phyloP scores from a whole-genome alignment of 345 rosid genomes.

The Sisymbrium altissimum region DNA sequence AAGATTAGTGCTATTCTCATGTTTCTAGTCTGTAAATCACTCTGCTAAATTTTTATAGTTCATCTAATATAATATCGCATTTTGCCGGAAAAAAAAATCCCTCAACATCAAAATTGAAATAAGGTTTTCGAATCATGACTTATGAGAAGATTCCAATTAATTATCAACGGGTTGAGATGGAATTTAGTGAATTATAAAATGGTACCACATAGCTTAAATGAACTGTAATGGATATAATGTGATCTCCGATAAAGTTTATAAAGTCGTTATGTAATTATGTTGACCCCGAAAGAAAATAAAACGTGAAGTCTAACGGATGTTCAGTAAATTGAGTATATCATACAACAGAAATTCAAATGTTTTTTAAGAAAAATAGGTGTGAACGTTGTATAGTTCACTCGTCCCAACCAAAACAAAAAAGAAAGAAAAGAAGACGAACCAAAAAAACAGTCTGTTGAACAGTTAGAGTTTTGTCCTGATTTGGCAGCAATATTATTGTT shows the following conservation, averaged over 20 bases:
- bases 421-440: background rate
- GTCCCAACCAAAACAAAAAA: background rate
- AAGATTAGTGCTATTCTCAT: too few species aligned
- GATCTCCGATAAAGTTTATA: background rate
- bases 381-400: background rate
- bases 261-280: too few species aligned
- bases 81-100: too few species aligned
- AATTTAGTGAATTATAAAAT: background rate
- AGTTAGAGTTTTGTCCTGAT: slow-evolving; percentile 13
- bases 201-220: too few species aligned
- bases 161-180: background rate
- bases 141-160: too few species aligned
- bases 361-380: background rate
- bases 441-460: slow-evolving; percentile 22
- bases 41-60: too few species aligned
- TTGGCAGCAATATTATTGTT: slow-evolving; percentile 8
- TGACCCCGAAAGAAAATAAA: background rate
- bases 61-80: too few species aligned
- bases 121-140: background rate
- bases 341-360: background rate
- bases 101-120: background rate
- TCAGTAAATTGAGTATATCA: too few species aligned
- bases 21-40: too few species aligned
- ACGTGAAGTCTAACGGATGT: too few species aligned
- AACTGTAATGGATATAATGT: too few species aligned